These are phyloP conservation scores for Leonotis leonurus DNA, from an alignment of 257 asterid species.

Conservation along the genomic window DNA sequence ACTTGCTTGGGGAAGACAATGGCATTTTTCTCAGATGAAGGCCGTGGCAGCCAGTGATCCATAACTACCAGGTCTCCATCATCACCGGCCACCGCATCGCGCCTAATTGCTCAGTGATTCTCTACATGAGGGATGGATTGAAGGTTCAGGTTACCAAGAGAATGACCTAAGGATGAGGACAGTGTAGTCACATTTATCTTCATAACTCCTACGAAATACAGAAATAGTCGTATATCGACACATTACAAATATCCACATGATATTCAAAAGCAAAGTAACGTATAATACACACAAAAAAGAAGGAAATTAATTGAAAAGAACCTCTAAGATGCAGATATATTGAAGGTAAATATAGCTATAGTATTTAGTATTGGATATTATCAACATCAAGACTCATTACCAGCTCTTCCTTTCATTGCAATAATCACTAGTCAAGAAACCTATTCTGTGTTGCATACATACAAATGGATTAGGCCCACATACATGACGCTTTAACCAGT, in stretches of 20 bases:
- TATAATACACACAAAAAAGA: background rate
- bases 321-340: background rate
- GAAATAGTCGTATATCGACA: background rate
- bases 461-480: no score
- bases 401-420: no score
- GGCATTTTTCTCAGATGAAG: constrained; percentile 55
- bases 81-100: constrained; percentile 33
- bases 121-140: constrained; percentile 50
- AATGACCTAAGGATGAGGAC: constrained; percentile 14
- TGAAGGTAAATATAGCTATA: background rate
- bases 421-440: constrained; percentile 5
- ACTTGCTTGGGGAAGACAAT: constrained; percentile 64
- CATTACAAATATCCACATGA: background rate
- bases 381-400: constrained; percentile 4
- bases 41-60: constrained; percentile 44
- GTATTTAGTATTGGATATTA: background rate
- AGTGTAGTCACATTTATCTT: background rate
- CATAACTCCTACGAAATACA: background rate
- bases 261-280: background rate
- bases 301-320: background rate
- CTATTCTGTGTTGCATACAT: constrained; percentile 18
- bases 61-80: constrained; percentile 35
- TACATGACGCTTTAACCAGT: background rate
- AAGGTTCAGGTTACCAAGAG: constrained; percentile 46
- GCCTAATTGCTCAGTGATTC: constrained; percentile 58